Evolutionary conservation across 108 stramenopile genomes (phyloP).

Genomic region (Stephanodiscus triporus): DNA sequence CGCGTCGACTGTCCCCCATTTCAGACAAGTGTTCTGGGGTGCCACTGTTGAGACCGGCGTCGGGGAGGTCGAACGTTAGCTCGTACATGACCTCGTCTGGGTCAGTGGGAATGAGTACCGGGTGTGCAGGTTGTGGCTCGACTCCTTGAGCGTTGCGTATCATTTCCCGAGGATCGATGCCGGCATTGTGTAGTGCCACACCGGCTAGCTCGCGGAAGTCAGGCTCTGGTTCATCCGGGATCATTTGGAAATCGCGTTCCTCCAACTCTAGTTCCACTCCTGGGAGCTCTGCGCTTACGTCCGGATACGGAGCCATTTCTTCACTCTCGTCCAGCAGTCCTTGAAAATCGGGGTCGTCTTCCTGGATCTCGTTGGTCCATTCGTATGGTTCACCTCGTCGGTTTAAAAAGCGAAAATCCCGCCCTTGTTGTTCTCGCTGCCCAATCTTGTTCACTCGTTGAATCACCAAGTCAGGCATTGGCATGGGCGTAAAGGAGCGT

Average conservation of each 20-base stretch:
- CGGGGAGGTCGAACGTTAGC: not conserved
- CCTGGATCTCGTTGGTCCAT: not conserved
- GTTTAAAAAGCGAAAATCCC: not conserved
- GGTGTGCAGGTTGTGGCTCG: not conserved
- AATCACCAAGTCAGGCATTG: not conserved
- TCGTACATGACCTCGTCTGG: not conserved
- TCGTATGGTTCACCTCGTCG: not conserved
- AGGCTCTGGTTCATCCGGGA: not conserved
- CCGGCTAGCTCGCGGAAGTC: not conserved
- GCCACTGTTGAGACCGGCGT: not conserved
- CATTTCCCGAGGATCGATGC: not conserved
- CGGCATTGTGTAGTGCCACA: not conserved
- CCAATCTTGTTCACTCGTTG: not conserved
- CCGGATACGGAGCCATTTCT: not conserved
- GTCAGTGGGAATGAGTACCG: not conserved
- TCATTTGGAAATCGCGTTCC: not conserved
- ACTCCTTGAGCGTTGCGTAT: not conserved
- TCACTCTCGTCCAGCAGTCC: not conserved
- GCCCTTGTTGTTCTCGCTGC: not conserved
- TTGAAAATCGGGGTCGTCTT: not conserved
- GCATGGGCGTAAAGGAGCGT: not conserved
- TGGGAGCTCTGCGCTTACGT: slow-evolving; percentile 11
- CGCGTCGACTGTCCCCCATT: not conserved
- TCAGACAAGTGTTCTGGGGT: not conserved
- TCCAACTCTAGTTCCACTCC: not conserved